Conservation (phyloP, 1,139 yeast species). For the Debaryomycetaceae sp. region DNA sequence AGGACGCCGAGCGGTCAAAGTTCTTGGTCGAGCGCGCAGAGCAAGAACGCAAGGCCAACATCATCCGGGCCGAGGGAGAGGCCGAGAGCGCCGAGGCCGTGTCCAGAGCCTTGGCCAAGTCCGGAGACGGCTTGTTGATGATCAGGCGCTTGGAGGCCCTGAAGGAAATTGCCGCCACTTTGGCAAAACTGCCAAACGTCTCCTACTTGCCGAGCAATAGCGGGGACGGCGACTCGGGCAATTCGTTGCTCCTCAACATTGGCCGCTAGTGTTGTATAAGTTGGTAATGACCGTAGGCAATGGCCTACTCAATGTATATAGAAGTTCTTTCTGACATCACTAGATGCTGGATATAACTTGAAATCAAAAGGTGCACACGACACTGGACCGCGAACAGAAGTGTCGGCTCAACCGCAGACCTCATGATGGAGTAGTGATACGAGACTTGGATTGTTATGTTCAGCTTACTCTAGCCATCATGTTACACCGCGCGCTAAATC, state of each 20-base stretch:
- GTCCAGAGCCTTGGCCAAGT: constrained; percentile 84
- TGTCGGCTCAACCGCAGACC: too few species aligned
- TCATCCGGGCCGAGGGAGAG: constrained; percentile 98
- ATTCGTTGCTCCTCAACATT: constrained; percentile 30
- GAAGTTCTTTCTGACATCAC: too few species aligned
- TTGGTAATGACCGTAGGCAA: too few species aligned
- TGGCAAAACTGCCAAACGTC: constrained; percentile 75
- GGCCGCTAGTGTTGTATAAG: constrained; percentile 28
- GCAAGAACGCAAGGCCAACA: constrained; percentile 91
- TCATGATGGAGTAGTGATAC: too few species aligned
- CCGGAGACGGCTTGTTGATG: constrained; percentile 92
- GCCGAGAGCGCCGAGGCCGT: constrained; percentile 97
- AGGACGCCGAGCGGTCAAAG: constrained; percentile 96
- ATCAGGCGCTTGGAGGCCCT: constrained; percentile 96
- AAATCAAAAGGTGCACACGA: too few species aligned
- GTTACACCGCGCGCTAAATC: too few species aligned
- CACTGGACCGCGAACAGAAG: too few species aligned
- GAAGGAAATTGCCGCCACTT: constrained; percentile 83
- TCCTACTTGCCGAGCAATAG: constrained; percentile 71
- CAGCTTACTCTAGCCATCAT: too few species aligned
- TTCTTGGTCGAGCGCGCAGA: constrained; percentile 94
- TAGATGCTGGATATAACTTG: too few species aligned
- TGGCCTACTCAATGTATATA: too few species aligned
- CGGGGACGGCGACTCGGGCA: constrained; percentile 17
- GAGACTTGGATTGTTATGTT: too few species aligned